These are phyloP conservation scores for Trichoderma sp. DNA, from an alignment of 2,329 filamentous ascomycete species.

Conservation along the genomic window DNA sequence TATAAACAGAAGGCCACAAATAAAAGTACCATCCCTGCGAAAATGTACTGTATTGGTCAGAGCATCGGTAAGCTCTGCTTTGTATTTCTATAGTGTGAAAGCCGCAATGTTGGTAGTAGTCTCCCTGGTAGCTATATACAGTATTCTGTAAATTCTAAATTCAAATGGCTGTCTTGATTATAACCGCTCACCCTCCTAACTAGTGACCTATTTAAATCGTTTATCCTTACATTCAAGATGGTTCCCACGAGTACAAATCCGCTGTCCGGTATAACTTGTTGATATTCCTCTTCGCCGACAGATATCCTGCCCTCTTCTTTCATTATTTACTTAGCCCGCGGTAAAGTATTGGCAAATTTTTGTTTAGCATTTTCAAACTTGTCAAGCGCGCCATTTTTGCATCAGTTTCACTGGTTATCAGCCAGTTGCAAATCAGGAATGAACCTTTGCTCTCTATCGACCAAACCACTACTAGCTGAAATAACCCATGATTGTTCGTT, in stretches of 20 bases:
- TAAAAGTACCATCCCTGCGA: neutral
- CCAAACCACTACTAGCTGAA: slow-evolving; percentile 63
- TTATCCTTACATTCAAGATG: neutral
- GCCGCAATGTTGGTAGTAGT: neutral
- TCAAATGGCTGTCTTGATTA: neutral
- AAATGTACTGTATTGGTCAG: neutral
- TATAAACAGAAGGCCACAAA: too few species aligned
- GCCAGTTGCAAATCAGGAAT: slow-evolving; percentile 10
- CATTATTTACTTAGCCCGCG: slow-evolving; percentile 16
- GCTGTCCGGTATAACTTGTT: slow-evolving; percentile 7
- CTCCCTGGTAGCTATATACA: neutral
- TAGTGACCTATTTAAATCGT: neutral
- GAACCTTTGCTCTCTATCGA: slow-evolving; percentile 1
- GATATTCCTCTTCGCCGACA: slow-evolving; percentile 6
- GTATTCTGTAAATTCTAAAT: neutral
- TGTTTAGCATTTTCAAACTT: slow-evolving; percentile 10
- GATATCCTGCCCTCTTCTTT: neutral
- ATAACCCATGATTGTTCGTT: slow-evolving; percentile 76
- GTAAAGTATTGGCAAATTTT: neutral
- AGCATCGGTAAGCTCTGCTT: too few species aligned
- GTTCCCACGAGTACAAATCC: neutral
- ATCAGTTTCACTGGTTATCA: slow-evolving; percentile 13
- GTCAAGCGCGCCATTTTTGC: slow-evolving; percentile 13
- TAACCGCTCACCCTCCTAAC: neutral
- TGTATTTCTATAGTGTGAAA: neutral